A percentile compares a stretch with the other conserved stretches of the same genome.
These are phyloP conservation scores for Epichloe sp. DNA, from an alignment of 2,329 filamentous ascomycete species.

Conservation along the genomic window DNA sequence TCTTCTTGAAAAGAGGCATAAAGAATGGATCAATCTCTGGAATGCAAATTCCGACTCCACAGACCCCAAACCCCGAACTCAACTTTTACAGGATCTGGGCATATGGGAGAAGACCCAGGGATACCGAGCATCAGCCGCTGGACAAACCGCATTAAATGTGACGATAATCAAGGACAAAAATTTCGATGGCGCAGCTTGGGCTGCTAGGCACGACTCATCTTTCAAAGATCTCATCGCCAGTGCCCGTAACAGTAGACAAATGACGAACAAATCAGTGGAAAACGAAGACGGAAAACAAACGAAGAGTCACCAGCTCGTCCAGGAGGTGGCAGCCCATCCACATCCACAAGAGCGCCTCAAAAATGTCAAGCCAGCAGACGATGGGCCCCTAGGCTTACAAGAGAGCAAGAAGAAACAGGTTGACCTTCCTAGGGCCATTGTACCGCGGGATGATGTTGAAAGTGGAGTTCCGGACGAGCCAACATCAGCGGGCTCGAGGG, in stretches of 20 bases:
- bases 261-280: constrained; percentile 19
- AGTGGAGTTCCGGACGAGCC: background rate
- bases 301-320: background rate
- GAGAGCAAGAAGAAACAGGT: background rate
- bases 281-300: constrained; percentile 1
- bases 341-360: background rate
- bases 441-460: background rate
- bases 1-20: constrained; percentile 67
- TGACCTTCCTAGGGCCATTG: background rate
- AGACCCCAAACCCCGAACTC: constrained; percentile 52
- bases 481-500: background rate
- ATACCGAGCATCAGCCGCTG: constrained; percentile 34
- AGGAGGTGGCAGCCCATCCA: background rate
- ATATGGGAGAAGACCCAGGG: constrained; percentile 79
- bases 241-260: constrained; percentile 37
- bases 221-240: constrained; percentile 71
- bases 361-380: background rate
- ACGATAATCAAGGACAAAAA: constrained; percentile 66
- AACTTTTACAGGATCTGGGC: constrained; percentile 68
- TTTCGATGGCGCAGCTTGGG: constrained; percentile 72
- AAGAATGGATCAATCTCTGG: constrained; percentile 90
- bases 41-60: constrained; percentile 92
- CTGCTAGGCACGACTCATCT: constrained; percentile 54
- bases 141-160: constrained; percentile 24
- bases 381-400: background rate